Conservation (phyloP, 2,329 filamentous ascomycete genomes). For the Immersiporthe knoxdaviesiana region DNA sequence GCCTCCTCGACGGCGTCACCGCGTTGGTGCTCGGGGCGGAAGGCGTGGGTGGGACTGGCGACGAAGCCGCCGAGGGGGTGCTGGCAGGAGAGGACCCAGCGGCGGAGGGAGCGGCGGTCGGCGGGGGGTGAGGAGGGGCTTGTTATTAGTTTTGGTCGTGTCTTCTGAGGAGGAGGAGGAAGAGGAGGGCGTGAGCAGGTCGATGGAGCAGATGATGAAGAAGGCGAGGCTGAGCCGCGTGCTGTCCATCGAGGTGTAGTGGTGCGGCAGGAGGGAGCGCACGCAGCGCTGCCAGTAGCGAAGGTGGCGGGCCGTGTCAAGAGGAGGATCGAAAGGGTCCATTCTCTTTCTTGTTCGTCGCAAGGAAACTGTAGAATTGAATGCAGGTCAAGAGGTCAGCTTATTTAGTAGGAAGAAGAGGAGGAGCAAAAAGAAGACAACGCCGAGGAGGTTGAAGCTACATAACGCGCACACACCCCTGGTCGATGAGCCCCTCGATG, state of each 20-base stretch:
- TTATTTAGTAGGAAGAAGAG: neutral
- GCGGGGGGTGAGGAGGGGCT: slow-evolving; percentile 48
- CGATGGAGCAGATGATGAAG: slow-evolving; percentile 85
- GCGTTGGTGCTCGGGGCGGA: slow-evolving; percentile 35
- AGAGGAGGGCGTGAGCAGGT: slow-evolving; percentile 71
- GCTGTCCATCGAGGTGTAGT: slow-evolving; percentile 87
- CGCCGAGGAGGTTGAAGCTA: neutral
- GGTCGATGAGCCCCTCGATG: neutral
- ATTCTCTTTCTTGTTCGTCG: slow-evolving; percentile 31
- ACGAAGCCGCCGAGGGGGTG: slow-evolving; percentile 87
- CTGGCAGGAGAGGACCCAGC: slow-evolving; percentile 87
- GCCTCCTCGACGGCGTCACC: slow-evolving; percentile 50
- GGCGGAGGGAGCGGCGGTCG: slow-evolving; percentile 52
- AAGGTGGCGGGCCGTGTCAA: slow-evolving; percentile 71
- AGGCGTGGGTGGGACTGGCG: slow-evolving; percentile 73
- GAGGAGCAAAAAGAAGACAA: neutral
- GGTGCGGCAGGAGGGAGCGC: slow-evolving; percentile 75
- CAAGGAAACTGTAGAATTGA: neutral
- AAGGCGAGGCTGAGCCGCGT: slow-evolving; percentile 87
- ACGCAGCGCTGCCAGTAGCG: slow-evolving; percentile 94
- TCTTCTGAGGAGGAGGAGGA: slow-evolving; percentile 45
- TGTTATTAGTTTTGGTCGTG: neutral
- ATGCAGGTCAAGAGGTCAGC: neutral
- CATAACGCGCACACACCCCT: neutral
- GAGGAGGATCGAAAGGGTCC: slow-evolving; percentile 35